Conservation (phyloP, 2,329 filamentous ascomycete species). For the Aspergillus luchuensis region DNA sequence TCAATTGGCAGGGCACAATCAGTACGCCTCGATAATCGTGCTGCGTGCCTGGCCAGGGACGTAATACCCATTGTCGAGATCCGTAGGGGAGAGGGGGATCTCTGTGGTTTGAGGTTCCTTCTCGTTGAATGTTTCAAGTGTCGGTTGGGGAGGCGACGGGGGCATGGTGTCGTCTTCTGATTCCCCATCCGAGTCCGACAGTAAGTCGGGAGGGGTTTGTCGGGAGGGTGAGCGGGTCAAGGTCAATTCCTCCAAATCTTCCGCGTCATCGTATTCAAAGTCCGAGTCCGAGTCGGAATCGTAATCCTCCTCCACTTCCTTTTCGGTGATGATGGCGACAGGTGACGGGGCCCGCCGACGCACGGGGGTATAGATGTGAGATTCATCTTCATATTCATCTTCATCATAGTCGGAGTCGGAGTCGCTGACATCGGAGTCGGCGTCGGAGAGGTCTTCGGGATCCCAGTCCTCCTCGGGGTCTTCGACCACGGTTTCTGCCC, state of each 20-base stretch:
- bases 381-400: conserved; percentile 35
- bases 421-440: conserved; percentile 55
- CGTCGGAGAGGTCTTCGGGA: conserved; percentile 63
- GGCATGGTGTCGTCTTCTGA: conserved; percentile 74
- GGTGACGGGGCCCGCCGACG: conserved; percentile 36
- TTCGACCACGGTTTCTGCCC: conserved; percentile 77
- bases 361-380: conserved; percentile 42
- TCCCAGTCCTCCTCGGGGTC: conserved; percentile 72
- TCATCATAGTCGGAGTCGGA: conserved; percentile 53
- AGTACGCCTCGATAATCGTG: conserved; percentile 54
- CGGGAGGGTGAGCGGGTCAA: conserved; percentile 71
- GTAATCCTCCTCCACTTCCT: conserved; percentile 34
- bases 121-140: conserved; percentile 62
- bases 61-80: conserved; percentile 54
- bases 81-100: conserved; percentile 38
- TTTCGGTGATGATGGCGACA: conserved; percentile 33
- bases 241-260: conserved; percentile 63
- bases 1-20: conserved; percentile 20
- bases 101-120: conserved; percentile 54
- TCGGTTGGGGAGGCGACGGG: conserved; percentile 63
- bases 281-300: conserved; percentile 58
- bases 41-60: conserved; percentile 46
- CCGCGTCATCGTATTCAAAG: conserved; percentile 57
- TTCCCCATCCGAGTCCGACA: conserved; percentile 64
- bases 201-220: conserved; percentile 68